Base-by-base conservation (phyloP, 331 rosid species). In the Rosa hybrid region DNA sequence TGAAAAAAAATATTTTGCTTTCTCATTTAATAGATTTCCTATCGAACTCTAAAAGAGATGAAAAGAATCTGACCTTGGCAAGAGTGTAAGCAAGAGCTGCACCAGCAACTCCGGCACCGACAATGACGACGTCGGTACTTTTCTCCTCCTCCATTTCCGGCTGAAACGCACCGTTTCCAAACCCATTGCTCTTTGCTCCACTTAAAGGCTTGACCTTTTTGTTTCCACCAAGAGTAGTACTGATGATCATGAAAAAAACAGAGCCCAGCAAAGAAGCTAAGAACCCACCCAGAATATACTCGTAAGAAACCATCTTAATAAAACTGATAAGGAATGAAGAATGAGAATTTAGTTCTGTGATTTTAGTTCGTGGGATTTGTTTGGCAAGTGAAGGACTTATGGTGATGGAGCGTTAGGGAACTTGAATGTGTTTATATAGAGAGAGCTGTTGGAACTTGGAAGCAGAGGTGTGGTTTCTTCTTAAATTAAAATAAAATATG, bases 51-150 rank as follows among this genome's bases (percentile, higher is more conserved):
- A 30, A 30, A 30, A 30, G 34, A 30, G 38, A 60, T 21, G 1
- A 23, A 23, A 23, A 57, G 7, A 60, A 0, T 60, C 67, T 60
- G 67, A 91, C 94, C 97, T 90, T 90, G 27, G 82, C 97, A 78
- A 92, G 94, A 18, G 90, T 88, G 81, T 84, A 84, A 86, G 97
- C 90, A 87, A 92, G 91, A 84, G 97, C 97, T 20, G 94, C 90
- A 44, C 97, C 97, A 60, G 97, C 94, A 68, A 91, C 96, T 7
- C 93, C 96, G 60, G 96, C 96, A 71, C 96, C 93, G 6, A 91
- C 93, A 62, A 89, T 86, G 82, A 92, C 80, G 18, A 92, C 79
- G 46, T 92, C 92, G 0, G 80, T 60, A 6, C 51, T 44, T 46
- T 21, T 81, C 8, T 60, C 63, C 63, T 56, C 64, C 64, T 16